Evolutionary conservation across 2,329 filamentous ascomycete genomes (phyloP).

Genomic region (Chaetomium globosum): DNA sequence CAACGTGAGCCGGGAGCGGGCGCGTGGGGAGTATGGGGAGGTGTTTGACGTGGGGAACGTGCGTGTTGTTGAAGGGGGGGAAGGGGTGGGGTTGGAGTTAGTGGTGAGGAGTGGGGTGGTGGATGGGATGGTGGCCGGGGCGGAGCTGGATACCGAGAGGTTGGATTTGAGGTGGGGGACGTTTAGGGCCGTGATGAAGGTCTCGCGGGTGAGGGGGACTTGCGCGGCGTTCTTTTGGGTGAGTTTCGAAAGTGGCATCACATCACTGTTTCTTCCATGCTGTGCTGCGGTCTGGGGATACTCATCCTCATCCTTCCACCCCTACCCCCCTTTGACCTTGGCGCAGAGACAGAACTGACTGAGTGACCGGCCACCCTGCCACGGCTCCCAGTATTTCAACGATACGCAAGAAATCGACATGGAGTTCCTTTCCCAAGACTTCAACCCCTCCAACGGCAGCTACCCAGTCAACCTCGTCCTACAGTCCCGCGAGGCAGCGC

Average conservation of each 20-base stretch:
- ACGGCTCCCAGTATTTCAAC: slow-evolving; percentile 65
- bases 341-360: background rate
- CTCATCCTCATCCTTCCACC: background rate
- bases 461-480: slow-evolving; percentile 74
- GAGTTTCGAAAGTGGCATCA: slow-evolving; percentile 32
- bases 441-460: slow-evolving; percentile 51
- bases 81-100: slow-evolving; percentile 57
- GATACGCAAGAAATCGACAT: slow-evolving; percentile 81
- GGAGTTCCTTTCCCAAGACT: slow-evolving; percentile 73
- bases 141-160: slow-evolving; percentile 65
- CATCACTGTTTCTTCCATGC: background rate
- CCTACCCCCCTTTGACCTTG: background rate
- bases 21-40: slow-evolving; percentile 68
- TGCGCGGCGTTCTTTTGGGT: slow-evolving; percentile 83
- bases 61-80: slow-evolving; percentile 38
- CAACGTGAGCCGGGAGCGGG: slow-evolving; percentile 60
- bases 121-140: slow-evolving; percentile 59
- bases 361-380: background rate
- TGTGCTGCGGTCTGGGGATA: background rate
- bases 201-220: slow-evolving; percentile 64
- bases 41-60: slow-evolving; percentile 59
- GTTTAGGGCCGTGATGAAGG: slow-evolving; percentile 68
- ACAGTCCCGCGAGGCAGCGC: slow-evolving; percentile 64
- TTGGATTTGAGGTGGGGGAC: slow-evolving; percentile 69
- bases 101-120: slow-evolving; percentile 52